Percentiles rank a stretch among this genome's conserved stretches.
phyloP scores from a whole-genome alignment of 164 flowering plant genomes.

The Magnolia kwangsiensis region DNA sequence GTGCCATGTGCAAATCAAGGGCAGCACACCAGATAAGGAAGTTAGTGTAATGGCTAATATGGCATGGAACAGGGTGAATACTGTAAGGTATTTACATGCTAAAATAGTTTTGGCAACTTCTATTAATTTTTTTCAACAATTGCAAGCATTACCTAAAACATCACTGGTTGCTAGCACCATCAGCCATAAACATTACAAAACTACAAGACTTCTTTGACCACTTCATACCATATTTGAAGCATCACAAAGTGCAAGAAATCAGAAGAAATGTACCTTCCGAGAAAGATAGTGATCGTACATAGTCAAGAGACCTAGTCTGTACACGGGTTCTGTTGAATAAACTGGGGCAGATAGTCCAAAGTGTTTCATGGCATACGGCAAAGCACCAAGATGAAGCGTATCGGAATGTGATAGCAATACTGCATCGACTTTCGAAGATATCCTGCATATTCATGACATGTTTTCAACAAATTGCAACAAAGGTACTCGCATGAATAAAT shows the following conservation, averaged over 20 bases:
- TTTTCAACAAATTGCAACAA: background rate
- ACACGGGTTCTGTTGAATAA: slow-evolving; percentile 86
- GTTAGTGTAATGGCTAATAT: too few relatives aligned
- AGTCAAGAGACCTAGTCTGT: slow-evolving; percentile 79
- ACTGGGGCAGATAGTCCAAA: slow-evolving; percentile 82
- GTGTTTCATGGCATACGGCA: slow-evolving; percentile 90
- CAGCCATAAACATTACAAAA: too few relatives aligned
- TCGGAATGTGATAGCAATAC: slow-evolving; percentile 85
- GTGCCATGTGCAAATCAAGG: too few relatives aligned
- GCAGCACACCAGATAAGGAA: too few relatives aligned
- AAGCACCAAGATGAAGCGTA: slow-evolving; percentile 89
- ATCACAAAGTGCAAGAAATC: background rate
- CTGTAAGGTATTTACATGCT: too few relatives aligned
- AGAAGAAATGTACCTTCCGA: slow-evolving; percentile 51
- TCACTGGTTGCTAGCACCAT: too few relatives aligned
- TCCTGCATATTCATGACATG: slow-evolving; percentile 35
- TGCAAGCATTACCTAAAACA: too few relatives aligned
- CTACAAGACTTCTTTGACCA: too few relatives aligned
- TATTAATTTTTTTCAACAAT: too few relatives aligned
- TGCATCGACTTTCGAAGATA: slow-evolving; percentile 79
- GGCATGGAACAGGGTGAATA: too few relatives aligned
- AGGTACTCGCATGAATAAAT: background rate
- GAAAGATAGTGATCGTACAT: slow-evolving; percentile 93
- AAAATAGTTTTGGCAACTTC: too few relatives aligned
- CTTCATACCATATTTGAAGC: background rate